Evolutionary conservation across 306 rosid genomes (phyloP).

Genomic region (Gastrolobium bilobum): DNA sequence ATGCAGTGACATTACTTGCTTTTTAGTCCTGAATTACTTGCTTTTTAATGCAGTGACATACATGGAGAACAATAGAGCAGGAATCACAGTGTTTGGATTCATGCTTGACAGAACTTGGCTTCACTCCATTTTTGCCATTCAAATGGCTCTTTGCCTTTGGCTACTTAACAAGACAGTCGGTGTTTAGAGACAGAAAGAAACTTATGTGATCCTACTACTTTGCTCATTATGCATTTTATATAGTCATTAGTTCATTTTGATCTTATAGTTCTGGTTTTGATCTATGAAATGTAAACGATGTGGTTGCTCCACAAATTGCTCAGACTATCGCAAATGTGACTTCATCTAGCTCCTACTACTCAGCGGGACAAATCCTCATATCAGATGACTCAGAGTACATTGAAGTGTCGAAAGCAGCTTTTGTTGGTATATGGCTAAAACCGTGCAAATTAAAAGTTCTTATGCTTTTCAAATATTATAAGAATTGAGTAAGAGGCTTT

Average conservation of each 20-base stretch:
- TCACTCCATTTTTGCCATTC: constrained; percentile 85
- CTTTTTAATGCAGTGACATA: constrained; percentile 75
- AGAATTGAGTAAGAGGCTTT: background rate
- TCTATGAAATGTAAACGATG: constrained; percentile 10
- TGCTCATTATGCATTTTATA: background rate
- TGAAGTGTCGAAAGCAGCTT: constrained; percentile 5
- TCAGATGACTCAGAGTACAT: constrained; percentile 1
- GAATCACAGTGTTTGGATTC: constrained; percentile 86
- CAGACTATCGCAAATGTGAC: constrained; percentile 24
- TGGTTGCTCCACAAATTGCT: background rate
- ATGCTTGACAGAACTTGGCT: constrained; percentile 92
- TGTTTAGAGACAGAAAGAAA: constrained; percentile 44
- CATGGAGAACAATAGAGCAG: constrained; percentile 87
- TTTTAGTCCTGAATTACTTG: constrained; percentile 14
- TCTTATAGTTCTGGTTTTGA: background rate
- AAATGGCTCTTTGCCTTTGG: constrained; percentile 88
- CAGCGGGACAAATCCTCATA: constrained; percentile 10
- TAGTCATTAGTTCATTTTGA: background rate
- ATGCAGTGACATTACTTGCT: constrained; percentile 86
- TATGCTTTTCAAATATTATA: background rate
- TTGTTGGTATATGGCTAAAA: background rate
- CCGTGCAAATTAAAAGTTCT: background rate
- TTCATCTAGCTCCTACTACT: background rate
- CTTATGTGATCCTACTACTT: constrained; percentile 22
- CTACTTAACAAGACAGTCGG: constrained; percentile 87